phyloP scores from a whole-genome alignment of 2,329 filamentous ascomycete genomes.

The Botryotinia narcissicola region DNA sequence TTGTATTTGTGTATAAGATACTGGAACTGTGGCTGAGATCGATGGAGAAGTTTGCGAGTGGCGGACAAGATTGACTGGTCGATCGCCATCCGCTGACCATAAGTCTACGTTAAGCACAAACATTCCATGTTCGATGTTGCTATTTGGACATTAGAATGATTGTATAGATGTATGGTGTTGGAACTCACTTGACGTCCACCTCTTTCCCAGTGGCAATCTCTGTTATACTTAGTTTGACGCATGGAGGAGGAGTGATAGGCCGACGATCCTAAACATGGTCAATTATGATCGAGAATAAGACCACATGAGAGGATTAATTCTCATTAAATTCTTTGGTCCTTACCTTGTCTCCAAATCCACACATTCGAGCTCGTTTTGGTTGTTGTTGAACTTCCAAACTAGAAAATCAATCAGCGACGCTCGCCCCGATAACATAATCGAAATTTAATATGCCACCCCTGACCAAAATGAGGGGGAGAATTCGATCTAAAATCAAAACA shows the following conservation, averaged over 20 bases:
- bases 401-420: constrained; percentile 34
- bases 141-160: constrained; percentile 37
- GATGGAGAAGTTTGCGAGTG: constrained; percentile 67
- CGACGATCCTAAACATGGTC: constrained; percentile 71
- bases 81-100: constrained; percentile 58
- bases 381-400: constrained; percentile 84
- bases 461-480: background rate
- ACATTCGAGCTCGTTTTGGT: constrained; percentile 92
- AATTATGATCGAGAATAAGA: background rate
- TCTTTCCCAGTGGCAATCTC: constrained; percentile 75
- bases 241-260: constrained; percentile 93
- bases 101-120: constrained; percentile 69
- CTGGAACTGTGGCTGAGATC: constrained; percentile 76
- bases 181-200: constrained; percentile 73
- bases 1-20: constrained; percentile 64
- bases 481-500: constrained; percentile 18
- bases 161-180: constrained; percentile 4
- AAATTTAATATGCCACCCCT: background rate
- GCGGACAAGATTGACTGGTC: constrained; percentile 67
- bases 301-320: background rate
- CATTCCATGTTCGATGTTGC: constrained; percentile 66
- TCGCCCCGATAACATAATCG: background rate
- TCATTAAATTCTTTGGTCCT: constrained; percentile 21
- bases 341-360: constrained; percentile 97
- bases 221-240: constrained; percentile 77